phyloP scores from a whole-genome alignment of 2,329 filamentous ascomycete species.

The Diaporthe longicolla region DNA sequence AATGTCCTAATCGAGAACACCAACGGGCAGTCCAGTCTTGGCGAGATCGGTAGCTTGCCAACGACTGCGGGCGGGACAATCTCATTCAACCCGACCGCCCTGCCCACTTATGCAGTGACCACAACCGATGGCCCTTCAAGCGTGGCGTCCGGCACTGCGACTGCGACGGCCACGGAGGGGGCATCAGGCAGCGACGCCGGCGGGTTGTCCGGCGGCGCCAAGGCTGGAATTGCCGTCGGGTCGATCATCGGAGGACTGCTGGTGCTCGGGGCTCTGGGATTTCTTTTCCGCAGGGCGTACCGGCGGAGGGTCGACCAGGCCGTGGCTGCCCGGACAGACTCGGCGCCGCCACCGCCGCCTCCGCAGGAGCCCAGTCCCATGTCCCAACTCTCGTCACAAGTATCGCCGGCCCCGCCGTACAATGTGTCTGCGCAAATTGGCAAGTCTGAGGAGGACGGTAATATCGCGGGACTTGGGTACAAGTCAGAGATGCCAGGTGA shows the following conservation, averaged over 20 bases:
- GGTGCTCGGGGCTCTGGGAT: slow-evolving; percentile 6
- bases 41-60: slow-evolving; percentile 23
- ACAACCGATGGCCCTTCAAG: background rate
- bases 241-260: slow-evolving; percentile 28
- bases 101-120: slow-evolving; percentile 21
- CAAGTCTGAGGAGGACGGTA: slow-evolving; percentile 26
- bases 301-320: slow-evolving; percentile 15
- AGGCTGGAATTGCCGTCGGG: slow-evolving; percentile 21
- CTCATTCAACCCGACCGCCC: slow-evolving; percentile 27
- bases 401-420: background rate
- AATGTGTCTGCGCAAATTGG: background rate
- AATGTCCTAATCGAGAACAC: slow-evolving; percentile 31
- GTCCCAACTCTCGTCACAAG: background rate
- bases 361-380: slow-evolving; percentile 15
- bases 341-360: background rate
- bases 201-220: background rate
- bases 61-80: slow-evolving; percentile 22
- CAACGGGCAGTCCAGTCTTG: slow-evolving; percentile 24
- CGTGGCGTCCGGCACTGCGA: slow-evolving; percentile 11
- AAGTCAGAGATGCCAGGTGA: slow-evolving; percentile 28
- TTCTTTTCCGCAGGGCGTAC: slow-evolving; percentile 5
- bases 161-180: slow-evolving; percentile 9
- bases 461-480: slow-evolving; percentile 22
- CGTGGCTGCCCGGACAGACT: slow-evolving; percentile 1
- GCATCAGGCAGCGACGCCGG: background rate